Conservation (phyloP, 2,329 filamentous ascomycete genomes). For the Cladophialophora carrionii region DNA sequence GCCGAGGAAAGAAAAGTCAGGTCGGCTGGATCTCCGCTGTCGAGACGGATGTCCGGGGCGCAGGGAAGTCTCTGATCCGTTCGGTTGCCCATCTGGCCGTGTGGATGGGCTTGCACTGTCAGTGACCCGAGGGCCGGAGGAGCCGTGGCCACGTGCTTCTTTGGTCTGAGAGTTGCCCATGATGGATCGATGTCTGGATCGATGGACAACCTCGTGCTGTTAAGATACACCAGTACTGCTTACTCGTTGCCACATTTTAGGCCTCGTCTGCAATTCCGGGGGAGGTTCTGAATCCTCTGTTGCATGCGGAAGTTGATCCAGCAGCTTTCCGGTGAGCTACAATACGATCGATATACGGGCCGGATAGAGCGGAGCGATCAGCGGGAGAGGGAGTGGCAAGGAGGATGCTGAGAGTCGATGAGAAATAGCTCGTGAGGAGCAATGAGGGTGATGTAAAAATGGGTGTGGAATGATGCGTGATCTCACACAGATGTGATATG, state of each 20-base stretch:
- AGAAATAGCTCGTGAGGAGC: slow-evolving; percentile 6
- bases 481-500: slow-evolving; percentile 20
- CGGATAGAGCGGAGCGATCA: slow-evolving; percentile 19
- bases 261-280: slow-evolving; percentile 10
- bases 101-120: slow-evolving; percentile 26
- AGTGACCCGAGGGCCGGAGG: slow-evolving; percentile 27
- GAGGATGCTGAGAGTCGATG: slow-evolving; percentile 5
- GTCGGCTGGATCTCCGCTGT: slow-evolving; percentile 58
- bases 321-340: slow-evolving; percentile 5
- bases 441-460: slow-evolving; percentile 18
- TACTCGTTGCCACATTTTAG: slow-evolving; percentile 32
- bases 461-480: slow-evolving; percentile 23
- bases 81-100: slow-evolving; percentile 31
- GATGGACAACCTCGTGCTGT: slow-evolving; percentile 28
- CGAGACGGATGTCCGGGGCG: slow-evolving; percentile 45
- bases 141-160: slow-evolving; percentile 46
- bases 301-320: slow-evolving; percentile 12
- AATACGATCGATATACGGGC: background rate
- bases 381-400: background rate
- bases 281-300: slow-evolving; percentile 9
- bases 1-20: slow-evolving; percentile 63
- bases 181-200: slow-evolving; percentile 19
- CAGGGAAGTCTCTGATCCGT: slow-evolving; percentile 21
- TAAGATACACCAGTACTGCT: slow-evolving; percentile 19
- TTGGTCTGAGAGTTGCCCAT: slow-evolving; percentile 56